Percentiles rank a stretch among this genome's conserved stretches.
phyloP scores from a whole-genome alignment of 805 yeast species.

The Yarrowia osloensis region DNA sequence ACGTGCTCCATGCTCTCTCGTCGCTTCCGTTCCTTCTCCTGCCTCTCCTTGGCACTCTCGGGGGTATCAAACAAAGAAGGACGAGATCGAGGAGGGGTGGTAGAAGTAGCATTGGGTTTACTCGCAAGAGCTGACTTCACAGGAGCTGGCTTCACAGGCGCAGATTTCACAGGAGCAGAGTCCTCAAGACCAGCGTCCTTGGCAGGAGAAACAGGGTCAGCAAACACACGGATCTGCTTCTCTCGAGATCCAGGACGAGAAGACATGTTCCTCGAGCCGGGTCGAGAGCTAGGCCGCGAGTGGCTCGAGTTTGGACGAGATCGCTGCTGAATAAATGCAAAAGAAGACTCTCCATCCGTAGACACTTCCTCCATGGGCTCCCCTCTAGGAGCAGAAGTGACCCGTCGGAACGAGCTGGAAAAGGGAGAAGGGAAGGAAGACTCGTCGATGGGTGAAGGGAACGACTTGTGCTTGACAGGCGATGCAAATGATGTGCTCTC shows the following conservation, averaged over 20 bases:
- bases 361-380: conserved; percentile 13
- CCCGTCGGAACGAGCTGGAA: background rate
- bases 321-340: background rate
- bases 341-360: background rate
- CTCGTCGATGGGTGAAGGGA: background rate
- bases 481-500: background rate
- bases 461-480: background rate
- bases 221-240: conserved; percentile 8
- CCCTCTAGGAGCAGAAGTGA: background rate
- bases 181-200: background rate
- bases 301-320: background rate
- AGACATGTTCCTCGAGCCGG: background rate
- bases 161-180: background rate
- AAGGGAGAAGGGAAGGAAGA: conserved; percentile 23
- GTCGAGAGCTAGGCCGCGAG: background rate
- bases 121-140: background rate
- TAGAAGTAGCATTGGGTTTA: background rate
- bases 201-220: conserved; percentile 1
- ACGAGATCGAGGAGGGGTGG: conserved; percentile 17
- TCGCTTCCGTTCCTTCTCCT: conserved; percentile 13
- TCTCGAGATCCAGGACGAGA: conserved; percentile 15
- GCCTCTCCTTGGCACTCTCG: conserved; percentile 8
- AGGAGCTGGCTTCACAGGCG: too few relatives aligned
- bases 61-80: conserved; percentile 2
- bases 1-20: conserved; percentile 25